phyloP scores from a whole-genome alignment of 2,329 filamentous ascomycete species.

The Neodidymelliopsis sp. region DNA sequence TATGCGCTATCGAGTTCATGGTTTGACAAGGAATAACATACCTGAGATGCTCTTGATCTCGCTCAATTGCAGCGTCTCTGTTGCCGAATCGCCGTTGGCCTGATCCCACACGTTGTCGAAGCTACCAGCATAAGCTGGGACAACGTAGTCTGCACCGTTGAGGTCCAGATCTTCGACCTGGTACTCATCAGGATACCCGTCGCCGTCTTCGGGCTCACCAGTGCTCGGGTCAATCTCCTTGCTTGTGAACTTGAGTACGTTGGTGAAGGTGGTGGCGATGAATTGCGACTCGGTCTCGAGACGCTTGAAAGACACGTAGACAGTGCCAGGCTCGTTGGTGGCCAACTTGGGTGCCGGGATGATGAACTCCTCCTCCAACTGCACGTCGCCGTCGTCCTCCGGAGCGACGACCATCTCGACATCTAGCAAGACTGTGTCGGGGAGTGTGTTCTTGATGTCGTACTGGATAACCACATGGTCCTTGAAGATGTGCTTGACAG shows the following conservation, averaged over 20 bases:
- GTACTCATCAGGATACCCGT: conserved; percentile 96
- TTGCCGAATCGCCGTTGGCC: conserved; percentile 86
- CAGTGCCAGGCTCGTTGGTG: conserved; percentile 87
- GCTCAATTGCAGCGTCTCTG: conserved; percentile 87
- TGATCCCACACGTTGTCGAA: conserved; percentile 97
- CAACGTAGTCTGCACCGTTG: conserved; percentile 88
- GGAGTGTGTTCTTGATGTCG: conserved; percentile 96
- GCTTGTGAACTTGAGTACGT: conserved; percentile 93
- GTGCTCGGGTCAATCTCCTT: conserved; percentile 97
- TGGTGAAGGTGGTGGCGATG: conserved; percentile 83
- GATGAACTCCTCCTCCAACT: conserved; percentile 84
- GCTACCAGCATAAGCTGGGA: conserved; percentile 91
- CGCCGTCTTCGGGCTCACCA: conserved; percentile 83
- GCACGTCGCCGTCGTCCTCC: conserved; percentile 78
- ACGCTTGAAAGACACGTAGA: conserved; percentile 96
- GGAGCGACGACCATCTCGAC: conserved; percentile 77
- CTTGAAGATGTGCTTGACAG: conserved; percentile 98
- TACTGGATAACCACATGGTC: conserved; percentile 96
- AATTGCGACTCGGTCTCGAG: conserved; percentile 77
- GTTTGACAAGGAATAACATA: conserved; percentile 57
- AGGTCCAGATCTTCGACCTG: conserved; percentile 94
- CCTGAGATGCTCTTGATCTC: conserved; percentile 91
- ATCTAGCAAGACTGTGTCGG: conserved; percentile 67
- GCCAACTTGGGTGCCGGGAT: conserved; percentile 83
- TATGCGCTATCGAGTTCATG: not conserved